phyloP scores from a whole-genome alignment of 192 early-diverging fungal genomes.

The Coemansia sp. region DNA sequence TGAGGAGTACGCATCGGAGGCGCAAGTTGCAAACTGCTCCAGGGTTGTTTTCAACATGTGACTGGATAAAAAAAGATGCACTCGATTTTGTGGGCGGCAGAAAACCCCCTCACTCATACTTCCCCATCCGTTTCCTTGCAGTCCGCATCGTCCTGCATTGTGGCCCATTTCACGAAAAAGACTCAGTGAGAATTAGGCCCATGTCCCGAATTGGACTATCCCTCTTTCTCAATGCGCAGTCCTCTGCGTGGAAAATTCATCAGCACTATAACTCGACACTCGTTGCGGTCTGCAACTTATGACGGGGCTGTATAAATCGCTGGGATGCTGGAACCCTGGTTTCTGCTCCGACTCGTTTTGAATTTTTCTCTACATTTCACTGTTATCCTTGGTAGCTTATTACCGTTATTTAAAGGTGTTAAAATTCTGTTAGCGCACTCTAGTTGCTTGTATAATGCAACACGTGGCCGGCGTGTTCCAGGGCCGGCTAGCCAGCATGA shows the following conservation, averaged over 20 bases:
- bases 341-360: too few species aligned
- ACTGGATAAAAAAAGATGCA: neutral
- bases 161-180: constrained; percentile 5
- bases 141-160: neutral
- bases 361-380: too few species aligned
- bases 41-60: neutral
- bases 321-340: too few species aligned
- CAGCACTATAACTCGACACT: neutral
- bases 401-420: neutral
- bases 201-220: neutral
- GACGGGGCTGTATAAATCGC: neutral
- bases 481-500: constrained; percentile 30
- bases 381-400: neutral
- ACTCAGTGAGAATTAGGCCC: constrained; percentile 1
- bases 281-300: neutral
- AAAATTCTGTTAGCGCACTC: neutral
- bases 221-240: neutral
- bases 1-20: neutral
- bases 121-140: constrained; percentile 11
- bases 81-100: neutral
- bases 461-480: constrained; percentile 34
- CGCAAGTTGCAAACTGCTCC: neutral
- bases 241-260: neutral
- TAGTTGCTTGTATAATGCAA: constrained; percentile 14
- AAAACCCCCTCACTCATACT: neutral